Conservation (phyloP, 2,329 filamentous ascomycete species). For the Fusarium sp. region DNA sequence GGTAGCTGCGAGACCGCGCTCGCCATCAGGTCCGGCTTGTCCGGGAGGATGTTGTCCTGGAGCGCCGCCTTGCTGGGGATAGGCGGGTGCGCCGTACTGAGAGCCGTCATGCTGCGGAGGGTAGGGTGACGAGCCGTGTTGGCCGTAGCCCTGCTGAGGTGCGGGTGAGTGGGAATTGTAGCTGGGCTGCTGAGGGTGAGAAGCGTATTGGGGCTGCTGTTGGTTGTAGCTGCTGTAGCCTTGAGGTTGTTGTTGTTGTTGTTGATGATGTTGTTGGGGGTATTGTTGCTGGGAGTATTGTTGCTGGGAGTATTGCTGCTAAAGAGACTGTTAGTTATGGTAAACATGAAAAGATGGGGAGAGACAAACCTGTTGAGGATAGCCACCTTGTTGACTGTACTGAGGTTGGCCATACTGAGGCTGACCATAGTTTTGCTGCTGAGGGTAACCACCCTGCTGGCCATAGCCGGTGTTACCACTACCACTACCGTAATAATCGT, state of each 20-base stretch:
- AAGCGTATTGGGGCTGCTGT: conserved; percentile 41
- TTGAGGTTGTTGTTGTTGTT: conserved; percentile 30
- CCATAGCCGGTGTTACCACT: conserved; percentile 44
- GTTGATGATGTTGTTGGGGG: conserved; percentile 5
- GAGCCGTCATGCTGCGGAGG: conserved; percentile 44
- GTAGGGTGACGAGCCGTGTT: conserved; percentile 37
- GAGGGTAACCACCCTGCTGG: conserved; percentile 46
- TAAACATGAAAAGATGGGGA: background rate
- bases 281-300: conserved; percentile 44
- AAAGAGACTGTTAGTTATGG: background rate
- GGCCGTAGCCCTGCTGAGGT: conserved; percentile 43
- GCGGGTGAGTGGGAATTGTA: conserved; percentile 44
- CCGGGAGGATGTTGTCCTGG: conserved; percentile 45
- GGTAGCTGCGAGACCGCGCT: conserved; percentile 68
- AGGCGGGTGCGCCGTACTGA: conserved; percentile 40
- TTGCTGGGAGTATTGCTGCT: conserved; percentile 46
- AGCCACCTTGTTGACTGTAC: conserved; percentile 38
- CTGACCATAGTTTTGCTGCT: conserved; percentile 41
- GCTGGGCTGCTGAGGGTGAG: conserved; percentile 45
- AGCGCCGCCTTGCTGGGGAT: conserved; percentile 45
- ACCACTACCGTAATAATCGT: conserved; percentile 55
- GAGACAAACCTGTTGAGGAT: conserved; percentile 47
- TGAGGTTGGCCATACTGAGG: conserved; percentile 43
- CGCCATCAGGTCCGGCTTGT: conserved; percentile 54
- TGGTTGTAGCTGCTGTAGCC: conserved; percentile 33